Conservation (phyloP, 345 rosid genomes). For the Eucalyptus curtisii region DNA sequence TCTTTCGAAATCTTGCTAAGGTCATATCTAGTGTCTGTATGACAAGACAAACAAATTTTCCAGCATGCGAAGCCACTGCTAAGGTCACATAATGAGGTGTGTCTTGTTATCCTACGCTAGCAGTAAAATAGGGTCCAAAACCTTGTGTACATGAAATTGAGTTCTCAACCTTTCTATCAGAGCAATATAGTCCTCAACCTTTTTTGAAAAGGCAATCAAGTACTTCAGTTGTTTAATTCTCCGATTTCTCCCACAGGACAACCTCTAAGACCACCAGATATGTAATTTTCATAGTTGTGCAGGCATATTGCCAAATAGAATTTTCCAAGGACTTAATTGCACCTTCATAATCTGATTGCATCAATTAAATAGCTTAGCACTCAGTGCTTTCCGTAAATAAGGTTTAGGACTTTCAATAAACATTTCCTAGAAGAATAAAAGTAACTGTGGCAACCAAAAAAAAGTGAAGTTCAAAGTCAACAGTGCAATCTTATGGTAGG, state of each 20-base stretch:
- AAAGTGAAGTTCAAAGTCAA: neutral
- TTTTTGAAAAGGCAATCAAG: neutral
- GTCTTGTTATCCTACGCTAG: neutral
- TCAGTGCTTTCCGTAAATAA: neutral
- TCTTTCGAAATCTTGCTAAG: neutral
- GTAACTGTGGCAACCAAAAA: neutral
- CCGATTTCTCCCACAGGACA: neutral
- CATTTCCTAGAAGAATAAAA: neutral
- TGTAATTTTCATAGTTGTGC: neutral
- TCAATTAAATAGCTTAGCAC: neutral
- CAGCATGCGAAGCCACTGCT: neutral
- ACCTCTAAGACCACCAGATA: neutral
- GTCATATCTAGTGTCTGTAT: neutral
- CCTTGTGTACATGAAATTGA: neutral
- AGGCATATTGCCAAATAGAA: neutral
- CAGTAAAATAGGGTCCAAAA: neutral
- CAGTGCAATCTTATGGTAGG: neutral
- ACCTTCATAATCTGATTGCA: neutral
- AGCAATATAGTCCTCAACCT: neutral
- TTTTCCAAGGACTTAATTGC: neutral
- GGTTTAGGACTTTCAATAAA: neutral
- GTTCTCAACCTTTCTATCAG: neutral
- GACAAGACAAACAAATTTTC: neutral
- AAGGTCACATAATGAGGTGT: neutral
- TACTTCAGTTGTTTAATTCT: neutral